Evolutionary conservation across 805 yeast genomes (phyloP), one percentile per base, ranked within the genome.

Genomic region (Candida multigemmis): DNA sequence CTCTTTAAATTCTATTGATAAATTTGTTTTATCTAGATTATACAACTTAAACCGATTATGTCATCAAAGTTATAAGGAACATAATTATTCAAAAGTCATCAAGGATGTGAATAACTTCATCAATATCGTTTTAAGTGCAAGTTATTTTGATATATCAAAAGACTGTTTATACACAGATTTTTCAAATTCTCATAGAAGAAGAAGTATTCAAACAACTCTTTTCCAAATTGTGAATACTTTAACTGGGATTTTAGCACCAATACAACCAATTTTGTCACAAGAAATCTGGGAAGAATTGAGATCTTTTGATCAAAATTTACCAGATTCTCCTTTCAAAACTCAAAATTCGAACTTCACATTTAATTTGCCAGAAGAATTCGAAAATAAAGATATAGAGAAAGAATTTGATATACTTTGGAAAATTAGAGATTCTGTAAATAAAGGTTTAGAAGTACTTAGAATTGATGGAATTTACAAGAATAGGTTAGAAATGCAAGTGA

Each of bases 91-190:
- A 28, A 68, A 72, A 35, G 80, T 81, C 6, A 66, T 85, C 16
- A 77, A 78, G 32, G 69, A 68, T 5, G 42, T 86, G 7, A 77
- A 79, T 38, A 68, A 71, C 30, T 86, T 84, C 44, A 66, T 86
- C 64, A 84, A 79, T 43, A 67, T 71, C 13, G 77, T 74, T 12
- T 62, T 87, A 30, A 85, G 96, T 12, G 73, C 96, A 0, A 60
- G 78, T 16, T 91, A 89, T 52, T 86, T 91, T 51, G 94, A 85
- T 44, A 67, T 83, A 16, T 71, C 80, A 21, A 91, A 91, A 44
- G 97, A 91, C 44, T 61, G 80, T 25, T 61, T 91, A 11, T 91
- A 91, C 48, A 80, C 94, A 0, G 91, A 82, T 34, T 36, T 50
- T 0, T 26, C 41, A 1, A 49, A 53, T 16, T 70, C 79, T 0